Conservation (phyloP, 1,284 basidiomycete genomes). For the Agroathelia rolfsii region DNA sequence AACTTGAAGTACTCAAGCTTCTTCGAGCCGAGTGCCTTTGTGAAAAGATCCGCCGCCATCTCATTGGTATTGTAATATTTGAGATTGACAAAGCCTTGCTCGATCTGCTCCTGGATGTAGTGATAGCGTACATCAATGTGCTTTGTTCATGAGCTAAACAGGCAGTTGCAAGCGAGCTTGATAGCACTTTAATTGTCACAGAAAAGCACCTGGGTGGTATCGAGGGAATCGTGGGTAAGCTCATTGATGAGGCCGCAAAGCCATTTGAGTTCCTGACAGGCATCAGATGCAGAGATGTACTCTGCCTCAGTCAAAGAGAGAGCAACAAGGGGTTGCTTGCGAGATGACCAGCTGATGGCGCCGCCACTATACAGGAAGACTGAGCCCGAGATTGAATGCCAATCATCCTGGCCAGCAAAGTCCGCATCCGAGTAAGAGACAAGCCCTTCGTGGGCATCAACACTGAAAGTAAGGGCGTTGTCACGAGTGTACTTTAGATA, state of each 20-base stretch:
- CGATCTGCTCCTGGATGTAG: constrained; percentile 24
- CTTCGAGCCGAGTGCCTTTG: constrained; percentile 21
- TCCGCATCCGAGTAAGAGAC: constrained; percentile 16
- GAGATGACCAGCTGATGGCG: constrained; percentile 19
- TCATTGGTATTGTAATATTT: constrained; percentile 17
- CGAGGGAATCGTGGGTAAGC: constrained; percentile 5
- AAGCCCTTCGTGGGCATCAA: no score
- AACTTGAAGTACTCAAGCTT: no score
- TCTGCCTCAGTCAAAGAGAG: constrained; percentile 21
- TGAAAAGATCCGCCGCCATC: constrained; percentile 19
- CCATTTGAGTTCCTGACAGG: constrained; percentile 12
- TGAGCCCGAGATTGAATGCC: constrained; percentile 20
- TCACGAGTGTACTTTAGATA: constrained; percentile 18
- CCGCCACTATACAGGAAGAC: constrained; percentile 19
- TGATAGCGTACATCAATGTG: constrained; percentile 33
- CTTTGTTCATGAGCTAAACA: constrained; percentile 26
- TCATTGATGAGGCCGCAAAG: constrained; percentile 13
- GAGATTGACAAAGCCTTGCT: constrained; percentile 12
- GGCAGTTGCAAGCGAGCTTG: constrained; percentile 19
- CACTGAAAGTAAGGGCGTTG: constrained; percentile 10
- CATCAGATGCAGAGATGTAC: constrained; percentile 12
- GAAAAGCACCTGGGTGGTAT: constrained; percentile 11
- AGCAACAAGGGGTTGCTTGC: constrained; percentile 21
- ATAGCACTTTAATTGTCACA: constrained; percentile 27
- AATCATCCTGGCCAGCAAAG: constrained; percentile 14